phyloP scores from a whole-genome alignment of 2,329 filamentous ascomycete species.

The Apiospora rasikravindrae region DNA sequence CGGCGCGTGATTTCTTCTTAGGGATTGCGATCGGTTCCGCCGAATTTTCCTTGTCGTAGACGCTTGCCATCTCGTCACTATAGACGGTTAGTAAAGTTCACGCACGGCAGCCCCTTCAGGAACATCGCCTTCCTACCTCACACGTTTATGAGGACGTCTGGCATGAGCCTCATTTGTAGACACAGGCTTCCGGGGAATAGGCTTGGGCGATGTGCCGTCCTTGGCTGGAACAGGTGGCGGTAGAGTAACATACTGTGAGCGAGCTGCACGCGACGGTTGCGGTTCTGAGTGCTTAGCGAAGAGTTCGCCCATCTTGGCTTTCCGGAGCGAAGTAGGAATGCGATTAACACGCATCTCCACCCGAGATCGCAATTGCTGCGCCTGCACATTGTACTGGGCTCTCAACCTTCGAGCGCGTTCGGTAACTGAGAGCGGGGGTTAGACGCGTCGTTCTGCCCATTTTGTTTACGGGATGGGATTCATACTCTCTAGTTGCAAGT shows the following conservation, averaged over 20 bases:
- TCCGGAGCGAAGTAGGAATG: slow-evolving; percentile 80
- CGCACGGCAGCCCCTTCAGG: slow-evolving; percentile 19
- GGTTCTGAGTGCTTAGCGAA: slow-evolving; percentile 57
- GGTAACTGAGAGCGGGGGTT: slow-evolving; percentile 32
- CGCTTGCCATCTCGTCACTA: slow-evolving; percentile 67
- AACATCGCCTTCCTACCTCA: slow-evolving; percentile 51
- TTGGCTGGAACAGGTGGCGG: slow-evolving; percentile 58
- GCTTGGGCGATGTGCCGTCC: slow-evolving; percentile 46
- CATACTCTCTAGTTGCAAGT: slow-evolving; percentile 86
- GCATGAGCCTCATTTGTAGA: slow-evolving; percentile 32
- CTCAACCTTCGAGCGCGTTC: slow-evolving; percentile 74
- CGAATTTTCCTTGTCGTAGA: slow-evolving; percentile 78
- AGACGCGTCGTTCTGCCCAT: slow-evolving; percentile 8
- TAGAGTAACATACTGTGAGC: slow-evolving; percentile 34
- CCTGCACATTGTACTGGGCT: slow-evolving; percentile 87
- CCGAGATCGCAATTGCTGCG: slow-evolving; percentile 81
- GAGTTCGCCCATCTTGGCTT: slow-evolving; percentile 82
- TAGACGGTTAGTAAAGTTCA: slow-evolving; percentile 21
- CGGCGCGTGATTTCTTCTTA: slow-evolving; percentile 68
- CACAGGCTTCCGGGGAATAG: slow-evolving; percentile 42
- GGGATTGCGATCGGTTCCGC: slow-evolving; percentile 63
- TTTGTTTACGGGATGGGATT: slow-evolving; percentile 21
- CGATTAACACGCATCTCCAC: slow-evolving; percentile 94
- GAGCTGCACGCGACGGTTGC: slow-evolving; percentile 41
- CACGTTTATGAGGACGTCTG: slow-evolving; percentile 50